phyloP scores from a whole-genome alignment of 2,329 filamentous ascomycete genomes.

The Penicillium brevicompactum region DNA sequence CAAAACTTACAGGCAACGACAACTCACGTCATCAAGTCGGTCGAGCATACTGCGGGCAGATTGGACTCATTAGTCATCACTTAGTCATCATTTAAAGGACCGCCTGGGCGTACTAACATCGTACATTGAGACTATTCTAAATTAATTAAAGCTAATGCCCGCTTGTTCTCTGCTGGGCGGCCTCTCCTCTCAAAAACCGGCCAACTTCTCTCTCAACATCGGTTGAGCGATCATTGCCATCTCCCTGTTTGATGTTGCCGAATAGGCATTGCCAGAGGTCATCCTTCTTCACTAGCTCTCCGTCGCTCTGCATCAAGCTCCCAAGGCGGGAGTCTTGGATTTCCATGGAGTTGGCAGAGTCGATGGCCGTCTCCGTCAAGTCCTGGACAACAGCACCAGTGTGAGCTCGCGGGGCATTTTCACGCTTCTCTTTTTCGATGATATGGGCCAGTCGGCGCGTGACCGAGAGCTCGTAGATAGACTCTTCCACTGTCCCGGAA shows the following conservation, averaged over 20 bases:
- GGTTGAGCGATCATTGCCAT: slow-evolving; percentile 13
- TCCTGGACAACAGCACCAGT: slow-evolving; percentile 12
- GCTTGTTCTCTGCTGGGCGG: slow-evolving; percentile 51
- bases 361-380: slow-evolving; percentile 65
- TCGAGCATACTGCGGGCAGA: slow-evolving; percentile 3
- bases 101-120: neutral
- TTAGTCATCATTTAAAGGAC: slow-evolving; percentile 1
- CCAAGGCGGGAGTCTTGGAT: slow-evolving; percentile 72
- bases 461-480: slow-evolving; percentile 86
- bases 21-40: slow-evolving; percentile 10
- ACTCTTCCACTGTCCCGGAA: slow-evolving; percentile 87
- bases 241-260: slow-evolving; percentile 52
- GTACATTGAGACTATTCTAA: neutral
- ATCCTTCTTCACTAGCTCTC: slow-evolving; percentile 75
- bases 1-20: slow-evolving; percentile 8
- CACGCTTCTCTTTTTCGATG: slow-evolving; percentile 45
- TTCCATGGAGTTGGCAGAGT: slow-evolving; percentile 82
- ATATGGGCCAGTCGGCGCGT: slow-evolving; percentile 78
- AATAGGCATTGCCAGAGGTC: slow-evolving; percentile 92
- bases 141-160: neutral
- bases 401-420: slow-evolving; percentile 16
- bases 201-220: slow-evolving; percentile 49
- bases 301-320: slow-evolving; percentile 71
- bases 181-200: slow-evolving; percentile 56
- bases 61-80: slow-evolving; percentile 3